phyloP scores from a whole-genome alignment of 2,329 filamentous ascomycete species.

The Passalora sequoiae region DNA sequence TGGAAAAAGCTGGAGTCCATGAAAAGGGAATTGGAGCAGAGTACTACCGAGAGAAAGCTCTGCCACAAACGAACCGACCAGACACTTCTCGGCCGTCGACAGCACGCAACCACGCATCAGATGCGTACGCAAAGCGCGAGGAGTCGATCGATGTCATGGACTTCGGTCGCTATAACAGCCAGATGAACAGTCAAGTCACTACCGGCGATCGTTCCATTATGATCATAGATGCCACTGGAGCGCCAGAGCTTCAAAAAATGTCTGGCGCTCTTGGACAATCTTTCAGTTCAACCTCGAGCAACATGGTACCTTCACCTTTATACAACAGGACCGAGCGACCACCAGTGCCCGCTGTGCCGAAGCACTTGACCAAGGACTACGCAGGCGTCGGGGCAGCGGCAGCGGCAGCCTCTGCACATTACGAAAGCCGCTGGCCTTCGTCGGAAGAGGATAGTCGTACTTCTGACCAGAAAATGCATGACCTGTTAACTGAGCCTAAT shows the following conservation, averaged over 20 bases:
- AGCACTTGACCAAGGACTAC: conserved; percentile 1
- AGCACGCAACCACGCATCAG: conserved; percentile 9
- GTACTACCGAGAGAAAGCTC: conserved; percentile 2
- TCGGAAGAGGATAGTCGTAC: conserved; percentile 10
- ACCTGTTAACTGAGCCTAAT: conserved; percentile 23
- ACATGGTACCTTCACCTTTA: conserved; percentile 25
- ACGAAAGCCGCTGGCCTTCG: conserved; percentile 1
- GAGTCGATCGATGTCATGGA: conserved; percentile 19
- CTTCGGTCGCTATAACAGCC: conserved; percentile 20
- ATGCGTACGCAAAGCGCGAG: conserved; percentile 4
- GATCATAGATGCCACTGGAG: conserved; percentile 70
- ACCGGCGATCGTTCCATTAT: conserved; percentile 84
- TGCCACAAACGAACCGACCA: conserved; percentile 5
- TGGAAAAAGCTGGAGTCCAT: background rate
- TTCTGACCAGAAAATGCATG: conserved; percentile 24
- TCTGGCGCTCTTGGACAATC: conserved; percentile 24
- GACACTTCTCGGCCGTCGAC: conserved; percentile 15
- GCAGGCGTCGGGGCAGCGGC: conserved; percentile 6
- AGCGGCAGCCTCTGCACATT: background rate
- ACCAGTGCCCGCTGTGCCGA: conserved; percentile 10
- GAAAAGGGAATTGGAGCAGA: background rate
- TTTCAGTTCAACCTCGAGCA: conserved; percentile 24
- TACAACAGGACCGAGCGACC: conserved; percentile 14
- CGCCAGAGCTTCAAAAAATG: conserved; percentile 32
- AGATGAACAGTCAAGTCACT: conserved; percentile 56